Conservation (phyloP, 2,329 filamentous ascomycete species). For the Claviceps paspali region DNA sequence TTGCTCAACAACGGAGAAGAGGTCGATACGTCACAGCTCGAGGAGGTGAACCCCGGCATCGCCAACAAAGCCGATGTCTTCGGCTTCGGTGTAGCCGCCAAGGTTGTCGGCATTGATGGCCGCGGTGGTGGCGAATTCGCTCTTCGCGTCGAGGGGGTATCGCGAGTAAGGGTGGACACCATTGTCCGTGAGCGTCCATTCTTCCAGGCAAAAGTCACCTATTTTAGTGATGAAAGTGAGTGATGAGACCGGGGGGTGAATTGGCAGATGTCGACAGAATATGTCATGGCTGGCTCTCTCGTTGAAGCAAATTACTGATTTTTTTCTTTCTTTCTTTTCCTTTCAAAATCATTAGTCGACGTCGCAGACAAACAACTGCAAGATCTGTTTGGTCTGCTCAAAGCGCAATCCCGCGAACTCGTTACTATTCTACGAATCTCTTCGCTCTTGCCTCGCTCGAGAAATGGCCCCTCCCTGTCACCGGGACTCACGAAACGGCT, state of each 20-base stretch:
- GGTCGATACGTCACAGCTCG: constrained; percentile 25
- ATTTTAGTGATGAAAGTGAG: constrained; percentile 55
- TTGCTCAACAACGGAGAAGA: constrained; percentile 52
- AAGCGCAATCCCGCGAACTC: constrained; percentile 72
- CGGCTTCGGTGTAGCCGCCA: constrained; percentile 66
- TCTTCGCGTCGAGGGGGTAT: constrained; percentile 72
- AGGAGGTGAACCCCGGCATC: constrained; percentile 40
- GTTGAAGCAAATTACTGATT: neutral
- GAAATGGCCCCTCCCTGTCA: constrained; percentile 50
- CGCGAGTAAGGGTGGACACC: constrained; percentile 55
- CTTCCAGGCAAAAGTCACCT: constrained; percentile 66
- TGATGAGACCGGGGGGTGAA: too few species aligned
- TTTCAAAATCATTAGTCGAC: constrained; percentile 11
- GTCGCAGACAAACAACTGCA: constrained; percentile 44
- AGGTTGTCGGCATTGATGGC: constrained; percentile 64
- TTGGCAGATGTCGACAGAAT: too few species aligned
- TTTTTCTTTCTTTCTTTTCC: neutral
- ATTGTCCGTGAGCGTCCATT: constrained; percentile 61
- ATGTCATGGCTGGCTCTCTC: too few species aligned
- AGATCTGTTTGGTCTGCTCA: constrained; percentile 64
- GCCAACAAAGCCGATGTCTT: constrained; percentile 62
- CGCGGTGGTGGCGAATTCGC: constrained; percentile 61
- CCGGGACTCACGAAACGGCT: constrained; percentile 76
- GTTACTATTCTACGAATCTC: constrained; percentile 73
- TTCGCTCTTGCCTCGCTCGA: constrained; percentile 61